A percentile compares a stretch with the other conserved stretches of the same genome.
phyloP scores from a whole-genome alignment of 2,329 filamentous ascomycete genomes.

The Botrytis elliptica region DNA sequence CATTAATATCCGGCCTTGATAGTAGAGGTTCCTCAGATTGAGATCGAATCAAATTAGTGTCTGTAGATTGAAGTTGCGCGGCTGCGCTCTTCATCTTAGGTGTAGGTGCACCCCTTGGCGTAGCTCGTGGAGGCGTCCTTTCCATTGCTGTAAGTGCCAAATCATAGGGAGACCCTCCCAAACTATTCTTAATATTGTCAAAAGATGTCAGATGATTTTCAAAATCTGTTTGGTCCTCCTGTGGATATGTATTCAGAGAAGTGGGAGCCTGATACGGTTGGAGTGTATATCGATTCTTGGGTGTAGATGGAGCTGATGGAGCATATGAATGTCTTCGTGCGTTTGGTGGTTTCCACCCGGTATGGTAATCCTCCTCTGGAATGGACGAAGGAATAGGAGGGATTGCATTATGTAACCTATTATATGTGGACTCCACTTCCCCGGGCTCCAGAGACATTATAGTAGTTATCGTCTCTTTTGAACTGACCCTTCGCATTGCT shows the following conservation, averaged over 20 bases:
- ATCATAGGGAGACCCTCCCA: constrained; percentile 35
- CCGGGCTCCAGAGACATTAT: constrained; percentile 36
- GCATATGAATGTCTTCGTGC: constrained; percentile 4
- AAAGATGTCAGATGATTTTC: constrained; percentile 33
- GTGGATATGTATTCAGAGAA: constrained; percentile 12
- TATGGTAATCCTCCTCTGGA: constrained; percentile 23
- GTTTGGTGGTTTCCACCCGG: constrained; percentile 13
- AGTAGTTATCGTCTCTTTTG: constrained; percentile 36
- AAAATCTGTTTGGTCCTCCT: constrained; percentile 28
- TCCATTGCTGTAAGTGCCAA: constrained; percentile 21
- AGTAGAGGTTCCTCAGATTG: background rate
- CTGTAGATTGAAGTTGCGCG: constrained; percentile 17
- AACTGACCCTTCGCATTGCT: constrained; percentile 24
- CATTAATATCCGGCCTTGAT: constrained; percentile 1
- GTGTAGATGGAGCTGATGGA: constrained; percentile 9
- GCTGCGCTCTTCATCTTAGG: constrained; percentile 31
- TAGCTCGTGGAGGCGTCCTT: background rate
- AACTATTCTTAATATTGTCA: constrained; percentile 27
- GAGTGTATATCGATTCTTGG: background rate
- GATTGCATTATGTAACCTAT: constrained; percentile 29
- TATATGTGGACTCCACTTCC: constrained; percentile 32
- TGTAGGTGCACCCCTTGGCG: background rate
- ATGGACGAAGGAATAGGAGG: constrained; percentile 29
- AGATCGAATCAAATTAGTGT: constrained; percentile 15
- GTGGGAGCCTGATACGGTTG: constrained; percentile 8